A percentile compares a stretch with the other conserved stretches of the same genome.
Conservation (phyloP, 192 early-diverging fungal species). For the Phlyctochytrium bullatum region DNA sequence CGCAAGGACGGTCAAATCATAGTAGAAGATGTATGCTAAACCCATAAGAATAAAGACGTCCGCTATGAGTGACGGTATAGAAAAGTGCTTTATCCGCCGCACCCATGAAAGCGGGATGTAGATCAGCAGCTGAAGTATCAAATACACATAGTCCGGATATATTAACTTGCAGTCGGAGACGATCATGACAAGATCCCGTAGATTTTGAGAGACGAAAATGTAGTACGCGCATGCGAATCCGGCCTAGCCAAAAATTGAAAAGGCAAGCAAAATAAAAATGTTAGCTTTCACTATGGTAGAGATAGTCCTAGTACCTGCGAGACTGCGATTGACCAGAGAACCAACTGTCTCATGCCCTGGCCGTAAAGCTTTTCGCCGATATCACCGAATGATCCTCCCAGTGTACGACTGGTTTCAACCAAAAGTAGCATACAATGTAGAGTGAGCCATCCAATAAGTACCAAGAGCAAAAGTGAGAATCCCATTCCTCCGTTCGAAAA, state of each 20-base stretch:
- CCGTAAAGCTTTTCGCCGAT: slow-evolving; percentile 55
- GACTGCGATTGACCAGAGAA: slow-evolving; percentile 49
- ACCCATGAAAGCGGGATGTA: slow-evolving; percentile 87
- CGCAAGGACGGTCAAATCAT: slow-evolving; percentile 69
- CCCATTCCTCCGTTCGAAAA: slow-evolving; percentile 54
- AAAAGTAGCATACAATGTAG: slow-evolving; percentile 56
- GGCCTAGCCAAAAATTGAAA: slow-evolving; percentile 53
- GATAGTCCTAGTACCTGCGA: slow-evolving; percentile 52
- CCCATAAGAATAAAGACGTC: slow-evolving; percentile 92
- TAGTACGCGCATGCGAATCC: slow-evolving; percentile 88
- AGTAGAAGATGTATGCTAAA: slow-evolving; percentile 78
- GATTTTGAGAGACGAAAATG: slow-evolving; percentile 86
- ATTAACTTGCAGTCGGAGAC: slow-evolving; percentile 61
- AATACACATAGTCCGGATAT: slow-evolving; percentile 68
- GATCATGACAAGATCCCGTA: slow-evolving; percentile 66
- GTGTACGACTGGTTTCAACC: slow-evolving; percentile 39
- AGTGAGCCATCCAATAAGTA: slow-evolving; percentile 48
- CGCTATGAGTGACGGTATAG: slow-evolving; percentile 80
- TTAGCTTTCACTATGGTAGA: too few species aligned
- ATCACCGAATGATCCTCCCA: slow-evolving; percentile 57
- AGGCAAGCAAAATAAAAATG: not conserved
- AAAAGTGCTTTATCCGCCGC: slow-evolving; percentile 86
- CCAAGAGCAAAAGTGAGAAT: slow-evolving; percentile 42
- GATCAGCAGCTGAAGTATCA: slow-evolving; percentile 71
- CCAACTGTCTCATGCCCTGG: slow-evolving; percentile 34